Evolutionary conservation across 495 filamentous ascomycete genomes (phyloP).

Genomic region (Cairneyella variabilis): DNA sequence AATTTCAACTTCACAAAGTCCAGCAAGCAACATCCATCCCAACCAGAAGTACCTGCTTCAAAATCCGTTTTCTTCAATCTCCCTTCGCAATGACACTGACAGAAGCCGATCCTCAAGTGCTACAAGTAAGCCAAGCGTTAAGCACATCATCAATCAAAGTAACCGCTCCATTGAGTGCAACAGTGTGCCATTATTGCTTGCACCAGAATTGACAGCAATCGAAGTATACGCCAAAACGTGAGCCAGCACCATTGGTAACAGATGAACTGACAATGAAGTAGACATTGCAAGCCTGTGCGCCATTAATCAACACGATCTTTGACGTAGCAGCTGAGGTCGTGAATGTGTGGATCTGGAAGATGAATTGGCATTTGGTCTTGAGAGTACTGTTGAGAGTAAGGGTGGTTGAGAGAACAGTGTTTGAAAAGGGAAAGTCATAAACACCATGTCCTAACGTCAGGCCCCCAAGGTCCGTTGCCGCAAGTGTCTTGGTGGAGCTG

Average conservation of each 20-base stretch:
- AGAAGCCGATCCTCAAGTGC: too few species aligned
- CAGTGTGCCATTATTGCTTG: conserved; percentile 11
- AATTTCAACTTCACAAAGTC: too few species aligned
- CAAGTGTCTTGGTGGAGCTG: conserved; percentile 1
- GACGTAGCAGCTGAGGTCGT: conserved; percentile 2
- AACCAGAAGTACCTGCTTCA: too few species aligned
- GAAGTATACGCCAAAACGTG: conserved; percentile 13
- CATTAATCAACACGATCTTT: conserved; percentile 6
- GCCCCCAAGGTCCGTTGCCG: conserved; percentile 8
- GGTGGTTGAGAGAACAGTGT: background rate
- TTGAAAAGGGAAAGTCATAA: conserved; percentile 12
- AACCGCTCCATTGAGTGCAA: conserved; percentile 8
- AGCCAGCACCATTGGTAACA: conserved; percentile 8
- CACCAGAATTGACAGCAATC: background rate
- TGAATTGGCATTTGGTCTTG: conserved; percentile 8
- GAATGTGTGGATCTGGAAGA: conserved; percentile 17
- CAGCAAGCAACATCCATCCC: too few species aligned
- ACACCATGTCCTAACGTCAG: conserved; percentile 11
- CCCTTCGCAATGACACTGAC: too few species aligned
- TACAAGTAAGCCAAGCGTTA: too few species aligned
- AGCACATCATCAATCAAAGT: conserved; percentile 16
- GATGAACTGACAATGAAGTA: conserved; percentile 16
- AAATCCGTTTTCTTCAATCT: too few species aligned
- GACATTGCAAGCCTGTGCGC: conserved; percentile 20
- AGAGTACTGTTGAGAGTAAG: conserved; percentile 11